Percentiles rank a stretch among this genome's conserved stretches.
Evolutionary conservation across 2,329 filamentous ascomycete species (phyloP).

Genomic region (Diaporthe batatas): DNA sequence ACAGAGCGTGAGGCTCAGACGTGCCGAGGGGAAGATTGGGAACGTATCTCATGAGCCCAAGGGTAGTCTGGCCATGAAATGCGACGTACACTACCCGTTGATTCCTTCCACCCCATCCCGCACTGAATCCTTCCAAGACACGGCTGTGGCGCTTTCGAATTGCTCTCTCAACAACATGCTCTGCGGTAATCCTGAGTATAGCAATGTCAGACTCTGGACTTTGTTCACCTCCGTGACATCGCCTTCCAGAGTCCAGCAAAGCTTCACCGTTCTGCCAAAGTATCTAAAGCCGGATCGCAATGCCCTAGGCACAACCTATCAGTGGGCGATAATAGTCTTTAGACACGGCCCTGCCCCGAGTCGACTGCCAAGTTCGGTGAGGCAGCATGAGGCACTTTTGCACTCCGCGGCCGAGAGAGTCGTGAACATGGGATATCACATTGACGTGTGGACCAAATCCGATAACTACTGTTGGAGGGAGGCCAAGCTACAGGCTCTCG

Average conservation of each 20-base stretch:
- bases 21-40: background rate
- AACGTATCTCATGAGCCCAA: background rate
- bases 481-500: background rate
- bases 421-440: slow-evolving; percentile 26
- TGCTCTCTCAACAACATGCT: slow-evolving; percentile 32
- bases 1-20: background rate
- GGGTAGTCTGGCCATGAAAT: background rate
- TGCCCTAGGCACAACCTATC: slow-evolving; percentile 8
- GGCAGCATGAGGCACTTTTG: slow-evolving; percentile 24
- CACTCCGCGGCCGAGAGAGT: slow-evolving; percentile 17
- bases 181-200: slow-evolving; percentile 10
- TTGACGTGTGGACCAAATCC: slow-evolving; percentile 37
- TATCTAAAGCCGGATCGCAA: slow-evolving; percentile 31
- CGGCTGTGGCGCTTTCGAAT: slow-evolving; percentile 30
- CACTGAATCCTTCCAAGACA: slow-evolving; percentile 31
- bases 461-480: slow-evolving; percentile 18
- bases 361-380: background rate
- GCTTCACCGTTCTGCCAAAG: slow-evolving; percentile 37
- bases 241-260: slow-evolving; percentile 28
- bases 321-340: slow-evolving; percentile 41
- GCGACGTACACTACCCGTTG: slow-evolving; percentile 35
- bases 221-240: slow-evolving; percentile 7
- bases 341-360: slow-evolving; percentile 19
- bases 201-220: slow-evolving; percentile 38
- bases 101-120: slow-evolving; percentile 25